Evolutionary conservation across 140 eudicot species (phyloP), one percentile per base, ranked within the genome.

Genomic region (Oenanthe javanica): DNA sequence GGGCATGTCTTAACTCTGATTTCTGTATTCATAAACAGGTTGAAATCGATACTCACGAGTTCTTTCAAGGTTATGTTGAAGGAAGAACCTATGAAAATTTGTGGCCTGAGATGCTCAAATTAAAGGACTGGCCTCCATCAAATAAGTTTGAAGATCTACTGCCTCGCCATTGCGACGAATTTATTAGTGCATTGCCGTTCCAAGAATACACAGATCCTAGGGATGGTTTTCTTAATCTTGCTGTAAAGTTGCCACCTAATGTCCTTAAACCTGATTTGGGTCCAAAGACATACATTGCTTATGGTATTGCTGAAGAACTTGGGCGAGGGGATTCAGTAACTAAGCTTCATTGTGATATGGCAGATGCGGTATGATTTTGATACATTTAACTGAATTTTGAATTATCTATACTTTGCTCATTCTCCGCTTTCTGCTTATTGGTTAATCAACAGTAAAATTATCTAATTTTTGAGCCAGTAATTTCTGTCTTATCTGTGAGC

Each of bases 81-180:
- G 98, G 98, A 72, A 83, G 98, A 80, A 85, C 76, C 73, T 92
- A 94, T 79, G 77, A 47, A 77, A 94, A 94, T 84, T 86, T 84
- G 52, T 94, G 98, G 98, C 98, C 98, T 16, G 98, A 94, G 84
- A 94, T 94, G 98, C 90, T 94, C 61, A 94, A 92, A 84, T 86
- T 94, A 47, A 94, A 92, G 85, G 98, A 94, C 80, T 94, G 96
- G 96, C 98, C 98, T 19, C 98, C 98, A 76, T 90, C 97, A 59
- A 91, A 92, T 82, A 94, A 86, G 80, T 94, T 94, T 81, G 98
- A 94, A 72, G 87, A 94, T 77, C 84, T 90, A 43, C 64, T 94
- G 76, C 98, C 98, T 6, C 93, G 98, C 16, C 98, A 94, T 72
- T 90, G 96, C 77, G 96, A 90, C 50, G 98, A 94, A 83, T 94